Conservation (phyloP, 306 rosid species). For the Morella rubra region DNA sequence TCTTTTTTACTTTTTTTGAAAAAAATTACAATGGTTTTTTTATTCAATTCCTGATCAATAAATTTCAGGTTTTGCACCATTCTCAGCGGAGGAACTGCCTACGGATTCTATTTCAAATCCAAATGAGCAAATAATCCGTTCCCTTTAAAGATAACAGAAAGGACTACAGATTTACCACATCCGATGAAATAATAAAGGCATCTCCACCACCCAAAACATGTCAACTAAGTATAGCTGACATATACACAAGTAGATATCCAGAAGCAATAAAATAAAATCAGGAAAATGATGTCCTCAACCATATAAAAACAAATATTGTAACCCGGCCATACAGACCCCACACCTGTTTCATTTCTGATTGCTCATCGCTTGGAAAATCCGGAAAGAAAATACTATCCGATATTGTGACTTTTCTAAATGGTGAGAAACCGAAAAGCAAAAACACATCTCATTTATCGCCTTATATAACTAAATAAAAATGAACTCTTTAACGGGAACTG, state of each 20-base stretch:
- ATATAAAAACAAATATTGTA: constrained; percentile 20
- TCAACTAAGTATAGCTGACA: neutral
- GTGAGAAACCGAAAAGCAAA: constrained; percentile 9
- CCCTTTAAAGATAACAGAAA: neutral
- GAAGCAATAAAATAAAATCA: neutral
- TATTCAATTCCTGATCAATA: too few relatives aligned
- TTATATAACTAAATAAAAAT: constrained; percentile 5
- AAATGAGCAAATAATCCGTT: neutral
- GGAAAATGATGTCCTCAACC: neutral
- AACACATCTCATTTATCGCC: constrained; percentile 2
- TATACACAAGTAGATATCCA: neutral
- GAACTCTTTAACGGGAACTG: neutral
- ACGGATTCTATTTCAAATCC: too few relatives aligned
- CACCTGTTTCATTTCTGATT: constrained; percentile 22
- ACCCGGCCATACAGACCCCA: constrained; percentile 23
- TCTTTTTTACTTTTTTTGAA: neutral
- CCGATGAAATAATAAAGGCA: neutral
- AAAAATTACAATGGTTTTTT: too few relatives aligned
- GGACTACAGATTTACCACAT: neutral
- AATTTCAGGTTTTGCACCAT: too few relatives aligned
- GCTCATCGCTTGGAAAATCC: constrained; percentile 20
- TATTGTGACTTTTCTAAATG: neutral
- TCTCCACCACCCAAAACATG: neutral
- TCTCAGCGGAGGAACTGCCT: too few relatives aligned
- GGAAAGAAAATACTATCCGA: constrained; percentile 2